phyloP scores from a whole-genome alignment of 2,329 filamentous ascomycete genomes.

The Verruconis gallopava region DNA sequence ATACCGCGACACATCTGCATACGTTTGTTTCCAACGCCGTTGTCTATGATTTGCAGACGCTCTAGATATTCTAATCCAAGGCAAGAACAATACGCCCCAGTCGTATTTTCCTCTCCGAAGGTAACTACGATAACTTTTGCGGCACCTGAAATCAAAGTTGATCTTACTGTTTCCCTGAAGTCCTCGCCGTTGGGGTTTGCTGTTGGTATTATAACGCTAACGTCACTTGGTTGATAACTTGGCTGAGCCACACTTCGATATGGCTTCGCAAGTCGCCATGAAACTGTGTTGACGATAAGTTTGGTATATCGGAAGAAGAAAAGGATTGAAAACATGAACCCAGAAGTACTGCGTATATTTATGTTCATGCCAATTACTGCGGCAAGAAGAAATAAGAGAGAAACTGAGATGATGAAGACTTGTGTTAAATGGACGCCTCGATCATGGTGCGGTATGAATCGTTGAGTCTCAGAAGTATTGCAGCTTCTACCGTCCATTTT shows the following conservation, averaged over 20 bases:
- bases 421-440: too few relatives aligned
- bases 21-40: conserved; percentile 34
- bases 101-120: conserved; percentile 21
- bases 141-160: conserved; percentile 29
- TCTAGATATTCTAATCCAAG: conserved; percentile 12
- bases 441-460: too few relatives aligned
- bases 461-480: too few relatives aligned
- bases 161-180: conserved; percentile 31
- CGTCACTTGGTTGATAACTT: conserved; percentile 24
- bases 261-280: conserved; percentile 29
- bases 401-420: too few relatives aligned
- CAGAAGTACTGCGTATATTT: too few relatives aligned
- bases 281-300: conserved; percentile 31
- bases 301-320: conserved; percentile 36
- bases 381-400: too few relatives aligned
- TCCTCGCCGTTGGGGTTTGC: conserved; percentile 30
- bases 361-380: too few relatives aligned
- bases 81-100: conserved; percentile 9
- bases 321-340: conserved; percentile 22
- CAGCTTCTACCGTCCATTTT: too few relatives aligned
- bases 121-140: conserved; percentile 33
- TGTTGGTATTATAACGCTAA: conserved; percentile 41
- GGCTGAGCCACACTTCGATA: conserved; percentile 18
- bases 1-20: conserved; percentile 33
- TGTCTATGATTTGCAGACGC: conserved; percentile 22